phyloP scores from a whole-genome alignment of 352 stramenopile genomes.

The Pythium coloratum region DNA sequence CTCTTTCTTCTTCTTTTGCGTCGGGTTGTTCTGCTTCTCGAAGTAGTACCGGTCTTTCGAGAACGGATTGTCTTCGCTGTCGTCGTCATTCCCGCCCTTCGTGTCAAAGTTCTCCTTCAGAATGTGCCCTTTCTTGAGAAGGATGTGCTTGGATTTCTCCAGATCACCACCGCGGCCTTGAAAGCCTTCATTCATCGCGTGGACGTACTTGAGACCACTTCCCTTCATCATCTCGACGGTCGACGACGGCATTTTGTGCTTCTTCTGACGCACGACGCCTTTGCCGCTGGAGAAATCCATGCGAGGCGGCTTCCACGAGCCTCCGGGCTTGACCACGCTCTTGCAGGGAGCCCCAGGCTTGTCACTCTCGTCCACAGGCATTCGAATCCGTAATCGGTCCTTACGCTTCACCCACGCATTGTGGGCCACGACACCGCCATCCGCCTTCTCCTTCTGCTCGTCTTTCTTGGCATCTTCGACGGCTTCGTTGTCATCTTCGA shows the following conservation, averaged over 20 bases:
- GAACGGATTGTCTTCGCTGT: conserved; percentile 51
- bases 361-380: conserved; percentile 35
- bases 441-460: conserved; percentile 68
- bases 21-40: conserved; percentile 64
- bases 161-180: conserved; percentile 80
- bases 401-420: conserved; percentile 81
- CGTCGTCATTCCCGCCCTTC: conserved; percentile 33
- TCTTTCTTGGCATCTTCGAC: conserved; percentile 68
- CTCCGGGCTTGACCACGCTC: conserved; percentile 18
- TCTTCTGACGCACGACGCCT: conserved; percentile 60
- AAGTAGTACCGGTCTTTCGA: conserved; percentile 75
- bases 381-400: conserved; percentile 68
- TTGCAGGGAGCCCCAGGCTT: conserved; percentile 7
- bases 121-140: conserved; percentile 78
- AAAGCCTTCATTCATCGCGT: conserved; percentile 86
- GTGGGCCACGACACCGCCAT: conserved; percentile 72
- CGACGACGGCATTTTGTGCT: conserved; percentile 58
- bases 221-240: conserved; percentile 74
- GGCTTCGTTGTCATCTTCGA: conserved; percentile 71
- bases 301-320: conserved; percentile 39
- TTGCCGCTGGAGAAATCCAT: conserved; percentile 77
- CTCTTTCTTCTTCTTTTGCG: conserved; percentile 52
- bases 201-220: conserved; percentile 81
- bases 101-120: conserved; percentile 71
- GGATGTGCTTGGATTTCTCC: conserved; percentile 71